phyloP scores from a whole-genome alignment of 768 basidiomycete species.

The Crepidotus variabilis region DNA sequence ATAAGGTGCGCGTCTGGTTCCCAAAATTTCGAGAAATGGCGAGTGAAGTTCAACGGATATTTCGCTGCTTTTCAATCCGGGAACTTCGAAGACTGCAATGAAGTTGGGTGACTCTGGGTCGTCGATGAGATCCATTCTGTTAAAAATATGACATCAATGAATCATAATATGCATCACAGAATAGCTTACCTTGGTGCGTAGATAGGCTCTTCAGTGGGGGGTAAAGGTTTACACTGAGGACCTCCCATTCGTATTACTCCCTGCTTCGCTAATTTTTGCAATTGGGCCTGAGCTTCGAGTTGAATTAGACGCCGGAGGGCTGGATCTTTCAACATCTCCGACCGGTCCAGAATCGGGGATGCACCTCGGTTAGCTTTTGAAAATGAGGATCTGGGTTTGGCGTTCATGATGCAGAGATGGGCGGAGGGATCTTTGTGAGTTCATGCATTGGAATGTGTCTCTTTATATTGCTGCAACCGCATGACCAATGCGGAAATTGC shows the following conservation, averaged over 20 bases:
- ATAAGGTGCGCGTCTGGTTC: constrained; percentile 26
- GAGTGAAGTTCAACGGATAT: constrained; percentile 31
- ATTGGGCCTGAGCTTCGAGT: not conserved
- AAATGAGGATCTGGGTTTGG: not conserved
- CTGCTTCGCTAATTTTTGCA: not conserved
- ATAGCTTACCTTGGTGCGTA: constrained; percentile 4
- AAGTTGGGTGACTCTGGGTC: constrained; percentile 29
- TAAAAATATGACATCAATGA: constrained; percentile 4
- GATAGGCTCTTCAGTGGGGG: not conserved
- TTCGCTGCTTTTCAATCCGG: constrained; percentile 36
- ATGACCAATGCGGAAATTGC: not conserved
- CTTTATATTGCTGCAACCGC: not conserved
- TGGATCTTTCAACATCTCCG: not conserved
- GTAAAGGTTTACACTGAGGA: not conserved
- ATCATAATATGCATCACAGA: not conserved
- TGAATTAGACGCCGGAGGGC: not conserved
- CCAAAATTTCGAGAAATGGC: constrained; percentile 29
- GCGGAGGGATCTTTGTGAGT: not conserved
- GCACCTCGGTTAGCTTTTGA: not conserved
- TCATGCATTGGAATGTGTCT: not conserved
- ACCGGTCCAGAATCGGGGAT: not conserved
- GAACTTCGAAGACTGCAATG: constrained; percentile 39
- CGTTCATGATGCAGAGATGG: not conserved
- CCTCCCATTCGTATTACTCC: not conserved
- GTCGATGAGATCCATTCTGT: constrained; percentile 41